Percentiles rank a stretch among this genome's conserved stretches.
Conservation (phyloP, 768 basidiomycete species). For the Trametes sanguinea region DNA sequence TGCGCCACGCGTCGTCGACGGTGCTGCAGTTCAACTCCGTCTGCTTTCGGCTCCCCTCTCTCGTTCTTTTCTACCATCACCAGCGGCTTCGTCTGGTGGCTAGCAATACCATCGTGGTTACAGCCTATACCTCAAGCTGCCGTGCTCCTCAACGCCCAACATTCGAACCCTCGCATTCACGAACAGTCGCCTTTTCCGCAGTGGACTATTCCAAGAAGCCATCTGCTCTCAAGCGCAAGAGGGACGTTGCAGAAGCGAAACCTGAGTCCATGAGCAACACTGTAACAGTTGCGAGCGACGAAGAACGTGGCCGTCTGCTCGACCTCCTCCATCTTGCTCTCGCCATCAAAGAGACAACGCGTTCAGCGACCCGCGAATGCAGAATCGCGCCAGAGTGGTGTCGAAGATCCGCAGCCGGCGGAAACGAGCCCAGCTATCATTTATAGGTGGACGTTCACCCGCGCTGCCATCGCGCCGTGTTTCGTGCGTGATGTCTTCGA, state of each 20-base stretch:
- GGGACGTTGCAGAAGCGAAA: not conserved
- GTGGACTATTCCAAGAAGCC: not conserved
- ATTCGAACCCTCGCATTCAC: not conserved
- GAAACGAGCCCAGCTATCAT: constrained; percentile 16
- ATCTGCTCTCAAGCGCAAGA: constrained; percentile 4
- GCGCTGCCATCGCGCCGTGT: constrained; percentile 31
- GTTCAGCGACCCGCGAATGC: not conserved
- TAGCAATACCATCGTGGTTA: no score
- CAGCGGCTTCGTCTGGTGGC: no score
- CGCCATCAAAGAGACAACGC: constrained; percentile 15
- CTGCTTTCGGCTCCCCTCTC: constrained; percentile 3
- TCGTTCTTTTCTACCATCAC: no score
- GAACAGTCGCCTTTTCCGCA: not conserved
- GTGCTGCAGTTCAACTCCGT: not conserved
- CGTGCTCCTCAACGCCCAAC: no score
- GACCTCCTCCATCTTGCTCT: constrained; percentile 19
- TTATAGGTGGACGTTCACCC: constrained; percentile 30
- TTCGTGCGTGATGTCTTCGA: constrained; percentile 28
- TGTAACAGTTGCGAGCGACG: not conserved
- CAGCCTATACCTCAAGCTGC: no score
- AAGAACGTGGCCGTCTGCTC: constrained; percentile 6
- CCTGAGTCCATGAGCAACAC: constrained; percentile 8
- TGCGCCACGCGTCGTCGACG: not conserved
- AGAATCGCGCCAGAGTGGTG: no score
- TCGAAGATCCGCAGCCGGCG: not conserved